phyloP scores from a whole-genome alignment of 306 rosid genomes.

The Trifolium pratense region DNA sequence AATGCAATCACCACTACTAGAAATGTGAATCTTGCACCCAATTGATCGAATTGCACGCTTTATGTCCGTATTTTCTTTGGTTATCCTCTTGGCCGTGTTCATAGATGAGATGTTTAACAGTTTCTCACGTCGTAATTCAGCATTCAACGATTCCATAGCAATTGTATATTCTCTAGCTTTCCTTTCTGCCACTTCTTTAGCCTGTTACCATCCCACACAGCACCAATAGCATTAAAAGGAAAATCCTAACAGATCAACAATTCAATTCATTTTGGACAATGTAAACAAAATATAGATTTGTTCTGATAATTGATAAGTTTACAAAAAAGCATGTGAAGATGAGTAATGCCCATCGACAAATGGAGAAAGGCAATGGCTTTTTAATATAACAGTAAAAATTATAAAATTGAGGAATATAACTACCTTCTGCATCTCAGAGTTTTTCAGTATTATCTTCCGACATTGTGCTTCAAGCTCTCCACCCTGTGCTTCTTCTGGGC shows the following conservation, averaged over 20 bases:
- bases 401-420: constrained; percentile 33
- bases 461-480: constrained; percentile 80
- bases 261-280: constrained; percentile 23
- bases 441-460: constrained; percentile 63
- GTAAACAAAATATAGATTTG: constrained; percentile 21
- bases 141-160: constrained; percentile 65
- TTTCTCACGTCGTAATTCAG: constrained; percentile 72
- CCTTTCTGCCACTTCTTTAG: constrained; percentile 82
- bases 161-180: constrained; percentile 61
- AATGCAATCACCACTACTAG: constrained; percentile 71
- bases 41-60: constrained; percentile 88
- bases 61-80: constrained; percentile 76
- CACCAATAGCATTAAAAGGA: constrained; percentile 11
- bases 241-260: constrained; percentile 15
- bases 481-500: constrained; percentile 79
- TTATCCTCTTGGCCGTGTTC: constrained; percentile 57
- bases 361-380: constrained; percentile 1
- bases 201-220: constrained; percentile 57
- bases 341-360: constrained; percentile 13
- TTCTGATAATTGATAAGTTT: constrained; percentile 31
- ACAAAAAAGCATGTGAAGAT: background rate
- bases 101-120: constrained; percentile 65
- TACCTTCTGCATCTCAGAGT: constrained; percentile 81
- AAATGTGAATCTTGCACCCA: constrained; percentile 82
- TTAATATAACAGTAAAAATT: constrained; percentile 12